Base-by-base conservation (phyloP, 805 yeast genomes). In the Saccharomyces cerevisiae region DNA sequence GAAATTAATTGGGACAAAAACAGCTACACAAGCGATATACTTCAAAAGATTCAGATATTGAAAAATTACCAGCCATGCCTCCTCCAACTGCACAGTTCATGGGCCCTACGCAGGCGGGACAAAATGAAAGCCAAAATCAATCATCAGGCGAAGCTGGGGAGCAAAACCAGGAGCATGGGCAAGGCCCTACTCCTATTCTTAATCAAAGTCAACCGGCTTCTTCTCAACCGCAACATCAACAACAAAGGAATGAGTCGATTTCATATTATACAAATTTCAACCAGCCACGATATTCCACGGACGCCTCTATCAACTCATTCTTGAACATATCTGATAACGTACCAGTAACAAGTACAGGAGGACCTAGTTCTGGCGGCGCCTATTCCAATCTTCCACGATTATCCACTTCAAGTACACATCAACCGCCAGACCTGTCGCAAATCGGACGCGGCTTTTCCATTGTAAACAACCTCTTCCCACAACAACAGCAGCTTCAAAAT, bases 401-500 rank as follows among this genome's bases (percentile, higher is more conserved):
- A 8, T 17, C 48, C 21, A 36, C 43, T n/a, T 50, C 47, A 47
- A 52, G 52, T 52, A 47, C 55, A 47, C 55, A 46, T 26, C 53
- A 43, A 29, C 21, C 51, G 4, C 57, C 55, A 17, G 65, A 61
- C 43, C 46, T 59, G 36, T 55, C 60, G 10, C 64, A 61, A 22
- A 59, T 67, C 21, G 64, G 66, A 5, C 60, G 71, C 50, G 70
- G 72, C 8, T 67, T 61, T 50, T 66, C 70, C 6, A 66, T 69
- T 14, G 65, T 69, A 9, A 68, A 67, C 55, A 62, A 62, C 29
- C 41, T 66, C 22, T 62, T 66, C 63, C 62, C 59, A 21, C 61
- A 48, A 36, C 60, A 51, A 1, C 43, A 36, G 17, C 43, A 36
- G 8, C 24, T 36, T 26, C 49, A 49, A n/a, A 29, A 46, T 36